These are phyloP conservation scores for Aurifilum marmelostoma DNA, from an alignment of 2,329 filamentous ascomycete genomes.

Conservation along the genomic window DNA sequence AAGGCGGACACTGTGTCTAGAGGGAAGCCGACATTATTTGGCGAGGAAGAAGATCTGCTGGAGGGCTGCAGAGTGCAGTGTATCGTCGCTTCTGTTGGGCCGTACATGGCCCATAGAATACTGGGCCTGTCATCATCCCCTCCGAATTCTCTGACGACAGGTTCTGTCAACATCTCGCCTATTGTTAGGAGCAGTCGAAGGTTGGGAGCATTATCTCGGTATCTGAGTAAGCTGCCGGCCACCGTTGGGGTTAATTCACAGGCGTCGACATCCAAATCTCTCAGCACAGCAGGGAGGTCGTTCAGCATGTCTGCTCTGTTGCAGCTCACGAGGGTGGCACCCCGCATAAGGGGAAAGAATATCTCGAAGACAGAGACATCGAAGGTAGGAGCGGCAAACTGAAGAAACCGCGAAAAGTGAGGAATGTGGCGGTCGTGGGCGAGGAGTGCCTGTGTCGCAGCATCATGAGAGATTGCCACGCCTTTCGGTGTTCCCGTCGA, in stretches of 20 bases:
- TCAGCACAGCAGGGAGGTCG: constrained; percentile 71
- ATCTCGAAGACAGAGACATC: constrained; percentile 96
- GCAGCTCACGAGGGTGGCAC: constrained; percentile 73
- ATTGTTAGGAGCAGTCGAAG: constrained; percentile 80
- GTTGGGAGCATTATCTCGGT: constrained; percentile 66
- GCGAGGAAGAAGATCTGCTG: constrained; percentile 59
- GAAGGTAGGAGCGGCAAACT: constrained; percentile 91
- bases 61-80: constrained; percentile 77
- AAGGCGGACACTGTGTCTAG: constrained; percentile 82
- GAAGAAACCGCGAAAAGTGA: constrained; percentile 76
- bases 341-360: constrained; percentile 81
- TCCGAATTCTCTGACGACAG: constrained; percentile 80
- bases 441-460: constrained; percentile 79
- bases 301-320: constrained; percentile 71
- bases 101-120: constrained; percentile 91
- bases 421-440: constrained; percentile 82
- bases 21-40: constrained; percentile 75
- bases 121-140: constrained; percentile 54
- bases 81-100: constrained; percentile 88
- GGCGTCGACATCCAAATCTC: constrained; percentile 71
- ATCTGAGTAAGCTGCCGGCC: constrained; percentile 73
- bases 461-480: constrained; percentile 77
- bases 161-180: constrained; percentile 85
- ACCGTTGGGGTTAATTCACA: constrained; percentile 91
- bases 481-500: constrained; percentile 90